Evolutionary conservation across 495 filamentous ascomycete species (phyloP).

Genomic region (Neurospora sp.): DNA sequence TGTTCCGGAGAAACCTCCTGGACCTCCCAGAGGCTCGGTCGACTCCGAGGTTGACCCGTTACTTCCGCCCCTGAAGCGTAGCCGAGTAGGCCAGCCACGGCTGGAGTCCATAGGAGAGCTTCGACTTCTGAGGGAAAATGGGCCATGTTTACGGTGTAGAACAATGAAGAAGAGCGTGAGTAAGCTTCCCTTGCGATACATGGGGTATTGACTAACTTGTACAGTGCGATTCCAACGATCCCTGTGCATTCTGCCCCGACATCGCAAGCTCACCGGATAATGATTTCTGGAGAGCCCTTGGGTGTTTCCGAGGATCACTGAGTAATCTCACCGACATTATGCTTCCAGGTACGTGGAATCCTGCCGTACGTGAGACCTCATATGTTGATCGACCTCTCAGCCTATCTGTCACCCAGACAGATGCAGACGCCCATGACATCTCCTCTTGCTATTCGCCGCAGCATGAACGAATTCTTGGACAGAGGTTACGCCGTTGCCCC

Average conservation of each 20-base stretch:
- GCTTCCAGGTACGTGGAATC: constrained; percentile 28
- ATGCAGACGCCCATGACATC: constrained; percentile 40
- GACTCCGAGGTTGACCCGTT: constrained; percentile 41
- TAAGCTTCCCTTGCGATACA: constrained; percentile 8
- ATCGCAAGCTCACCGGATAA: constrained; percentile 20
- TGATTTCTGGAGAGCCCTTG: constrained; percentile 36
- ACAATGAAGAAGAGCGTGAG: constrained; percentile 28
- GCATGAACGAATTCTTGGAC: constrained; percentile 40
- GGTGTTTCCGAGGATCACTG: constrained; percentile 36
- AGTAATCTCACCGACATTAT: constrained; percentile 32
- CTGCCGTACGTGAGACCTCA: background rate
- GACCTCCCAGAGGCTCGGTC: constrained; percentile 27
- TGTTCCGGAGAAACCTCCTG: constrained; percentile 26
- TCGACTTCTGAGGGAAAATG: constrained; percentile 32
- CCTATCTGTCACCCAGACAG: constrained; percentile 33
- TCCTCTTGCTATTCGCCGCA: constrained; percentile 35
- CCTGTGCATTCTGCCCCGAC: constrained; percentile 32
- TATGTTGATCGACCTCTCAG: constrained; percentile 10
- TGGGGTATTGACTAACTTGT: constrained; percentile 1
- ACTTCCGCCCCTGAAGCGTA: constrained; percentile 38
- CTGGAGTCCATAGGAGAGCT: constrained; percentile 42
- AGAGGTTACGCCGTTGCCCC: constrained; percentile 29
- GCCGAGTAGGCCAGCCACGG: constrained; percentile 35
- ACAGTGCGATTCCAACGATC: constrained; percentile 38
- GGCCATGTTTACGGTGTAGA: constrained; percentile 36